phyloP scores from a whole-genome alignment of 257 asterid species.

The Nyctanthes arbortristis region DNA sequence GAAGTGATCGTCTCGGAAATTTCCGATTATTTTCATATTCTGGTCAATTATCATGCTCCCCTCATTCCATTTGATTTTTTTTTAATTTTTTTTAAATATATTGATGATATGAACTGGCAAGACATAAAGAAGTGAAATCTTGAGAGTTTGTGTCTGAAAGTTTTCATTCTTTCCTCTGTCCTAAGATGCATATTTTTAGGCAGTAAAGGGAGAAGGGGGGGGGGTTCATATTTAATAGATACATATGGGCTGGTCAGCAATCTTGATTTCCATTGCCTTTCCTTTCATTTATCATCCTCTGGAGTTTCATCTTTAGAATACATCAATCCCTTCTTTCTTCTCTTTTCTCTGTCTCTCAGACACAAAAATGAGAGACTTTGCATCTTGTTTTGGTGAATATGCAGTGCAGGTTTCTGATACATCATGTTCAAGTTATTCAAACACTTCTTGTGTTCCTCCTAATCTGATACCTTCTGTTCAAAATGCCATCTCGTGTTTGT shows the following conservation, averaged over 20 bases:
- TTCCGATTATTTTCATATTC: not conserved
- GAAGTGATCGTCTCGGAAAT: not conserved
- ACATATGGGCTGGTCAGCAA: constrained; percentile 19
- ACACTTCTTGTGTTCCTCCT: constrained; percentile 46
- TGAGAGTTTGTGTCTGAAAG: constrained; percentile 12
- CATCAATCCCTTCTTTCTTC: not conserved
- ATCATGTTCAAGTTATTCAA: constrained; percentile 52
- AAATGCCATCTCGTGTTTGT: constrained; percentile 50
- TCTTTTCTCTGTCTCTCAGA: too few relatives aligned
- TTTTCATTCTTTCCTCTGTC: constrained; percentile 19
- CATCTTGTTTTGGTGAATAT: constrained; percentile 43
- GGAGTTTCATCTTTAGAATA: not conserved
- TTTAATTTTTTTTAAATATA: too few relatives aligned
- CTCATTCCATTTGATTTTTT: too few relatives aligned
- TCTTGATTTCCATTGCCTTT: not conserved
- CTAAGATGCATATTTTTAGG: constrained; percentile 18
- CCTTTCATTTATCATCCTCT: constrained; percentile 2
- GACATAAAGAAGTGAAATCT: constrained; percentile 20
- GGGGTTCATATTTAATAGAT: constrained; percentile 15
- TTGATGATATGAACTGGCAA: constrained; percentile 39
- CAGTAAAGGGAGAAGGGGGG: not conserved
- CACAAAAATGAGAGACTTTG: constrained; percentile 42
- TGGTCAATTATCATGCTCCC: too few relatives aligned
- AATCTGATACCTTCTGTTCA: constrained; percentile 42
- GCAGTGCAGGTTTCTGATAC: constrained; percentile 52